A percentile compares a stretch with the other conserved stretches of the same genome.
Conservation (phyloP, 345 rosid species). For the Pelargonium nanum region DNA sequence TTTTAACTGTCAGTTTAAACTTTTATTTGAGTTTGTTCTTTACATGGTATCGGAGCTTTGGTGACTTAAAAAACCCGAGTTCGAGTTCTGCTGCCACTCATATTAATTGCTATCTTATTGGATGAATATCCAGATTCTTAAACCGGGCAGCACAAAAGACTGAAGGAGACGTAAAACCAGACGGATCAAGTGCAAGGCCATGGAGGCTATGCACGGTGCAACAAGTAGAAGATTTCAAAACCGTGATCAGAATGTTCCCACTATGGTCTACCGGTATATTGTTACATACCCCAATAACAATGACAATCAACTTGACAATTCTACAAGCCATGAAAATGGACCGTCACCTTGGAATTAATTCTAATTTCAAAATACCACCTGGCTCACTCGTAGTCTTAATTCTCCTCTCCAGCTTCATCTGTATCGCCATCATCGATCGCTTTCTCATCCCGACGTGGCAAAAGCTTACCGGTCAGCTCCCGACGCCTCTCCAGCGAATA, state of each 20-base stretch:
- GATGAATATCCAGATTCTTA: slow-evolving; percentile 25
- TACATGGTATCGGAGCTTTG: too few relatives aligned
- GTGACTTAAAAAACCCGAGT: too few relatives aligned
- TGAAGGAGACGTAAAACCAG: slow-evolving; percentile 23
- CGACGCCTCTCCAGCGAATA: slow-evolving; percentile 26
- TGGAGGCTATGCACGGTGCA: slow-evolving; percentile 51
- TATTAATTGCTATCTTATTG: not conserved
- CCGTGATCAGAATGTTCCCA: slow-evolving; percentile 31
- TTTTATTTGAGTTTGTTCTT: too few relatives aligned
- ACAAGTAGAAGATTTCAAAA: slow-evolving; percentile 58
- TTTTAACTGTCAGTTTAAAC: too few relatives aligned
- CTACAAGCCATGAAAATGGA: slow-evolving; percentile 45
- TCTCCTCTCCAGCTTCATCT: slow-evolving; percentile 16
- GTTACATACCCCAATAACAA: slow-evolving; percentile 19
- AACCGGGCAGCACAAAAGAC: slow-evolving; percentile 34
- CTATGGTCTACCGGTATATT: slow-evolving; percentile 24
- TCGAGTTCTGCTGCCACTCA: too few relatives aligned
- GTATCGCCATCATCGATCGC: slow-evolving; percentile 23
- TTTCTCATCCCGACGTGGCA: slow-evolving; percentile 24
- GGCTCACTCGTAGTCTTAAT: slow-evolving; percentile 31
- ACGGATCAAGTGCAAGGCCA: slow-evolving; percentile 18
- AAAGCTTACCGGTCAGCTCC: slow-evolving; percentile 13
- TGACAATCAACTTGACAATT: slow-evolving; percentile 21
- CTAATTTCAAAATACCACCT: slow-evolving; percentile 35
- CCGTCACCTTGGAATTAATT: slow-evolving; percentile 22